Conservation (phyloP, 2,329 filamentous ascomycete species). For the Exophiala alcalophila region DNA sequence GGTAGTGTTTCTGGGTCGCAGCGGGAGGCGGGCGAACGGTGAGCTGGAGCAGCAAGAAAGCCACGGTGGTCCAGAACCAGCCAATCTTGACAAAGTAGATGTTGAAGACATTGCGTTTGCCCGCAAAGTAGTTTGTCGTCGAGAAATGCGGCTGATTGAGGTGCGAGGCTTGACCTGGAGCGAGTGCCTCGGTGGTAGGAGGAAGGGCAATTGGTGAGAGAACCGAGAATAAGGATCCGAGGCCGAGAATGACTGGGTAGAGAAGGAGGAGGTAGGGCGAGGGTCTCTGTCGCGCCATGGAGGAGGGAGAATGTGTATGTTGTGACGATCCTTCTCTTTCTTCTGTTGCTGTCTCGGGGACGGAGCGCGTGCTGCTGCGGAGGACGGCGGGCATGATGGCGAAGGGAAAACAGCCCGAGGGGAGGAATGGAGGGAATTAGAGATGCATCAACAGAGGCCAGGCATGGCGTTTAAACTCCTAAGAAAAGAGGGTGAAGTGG, state of each 20-base stretch:
- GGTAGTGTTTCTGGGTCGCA: conserved; percentile 21
- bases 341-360: conserved; percentile 5
- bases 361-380: conserved; percentile 20
- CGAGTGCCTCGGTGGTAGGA: conserved; percentile 37
- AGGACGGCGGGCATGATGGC: conserved; percentile 21
- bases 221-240: conserved; percentile 77
- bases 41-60: conserved; percentile 67
- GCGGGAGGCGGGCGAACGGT: conserved; percentile 53
- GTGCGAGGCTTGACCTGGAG: conserved; percentile 34
- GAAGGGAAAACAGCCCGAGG: background rate
- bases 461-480: conserved; percentile 10
- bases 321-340: conserved; percentile 5
- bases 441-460: background rate
- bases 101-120: conserved; percentile 91
- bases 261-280: conserved; percentile 50
- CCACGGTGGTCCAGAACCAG: conserved; percentile 83
- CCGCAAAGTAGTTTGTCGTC: conserved; percentile 72
- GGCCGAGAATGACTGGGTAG: conserved; percentile 74
- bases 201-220: conserved; percentile 68
- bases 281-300: conserved; percentile 14
- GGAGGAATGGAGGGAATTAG: background rate
- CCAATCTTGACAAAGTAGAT: conserved; percentile 89
- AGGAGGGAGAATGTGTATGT: background rate
- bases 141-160: conserved; percentile 29
- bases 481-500: too few species aligned